Base-by-base conservation (phyloP, 768 basidiomycete genomes). In the Mycena crocata region DNA sequence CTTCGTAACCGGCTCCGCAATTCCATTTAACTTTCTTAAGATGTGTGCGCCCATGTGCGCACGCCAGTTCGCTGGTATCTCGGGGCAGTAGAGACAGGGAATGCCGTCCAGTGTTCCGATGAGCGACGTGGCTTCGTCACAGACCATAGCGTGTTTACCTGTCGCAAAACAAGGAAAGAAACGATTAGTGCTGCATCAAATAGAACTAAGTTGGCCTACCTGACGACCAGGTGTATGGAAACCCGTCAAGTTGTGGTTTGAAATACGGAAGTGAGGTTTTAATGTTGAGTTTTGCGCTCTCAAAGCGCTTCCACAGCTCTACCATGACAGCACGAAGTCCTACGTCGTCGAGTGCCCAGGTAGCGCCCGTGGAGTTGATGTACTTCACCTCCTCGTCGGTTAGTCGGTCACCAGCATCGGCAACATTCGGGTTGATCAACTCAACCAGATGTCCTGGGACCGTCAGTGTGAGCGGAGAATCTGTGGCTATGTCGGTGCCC, bases 21-120 rank as follows among this genome's bases (percentile, higher is more conserved):
- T n/a, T n/a, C n/a, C n/a, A n/a, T n/a, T n/a, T n/a, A n/a, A n/a
- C n/a, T n/a, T n/a, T n/a, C n/a, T n/a, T n/a, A 56, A 31, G 21
- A 56, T 42, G 21, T 56, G 55, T 12, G 9, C 55, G 21, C 55
- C 55, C 2, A 56, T 40, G 30, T 56, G 55, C 3, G 39, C 39
- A 30, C 55, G 37, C 55, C 55, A 56, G 21, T 56, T 56, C 39
- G 40, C 44, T 14, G 39, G 55, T 1, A 56, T 23, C 28, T 42
- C 55, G 1, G 55, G 55, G n/a, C 55, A 56, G 42, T 44, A 56
- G 5, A 56, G 21, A 39, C 39, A 56, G 6, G 14, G 3, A 1
- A 21, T 23, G 2, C 17, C 17, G 10, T 37, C 26, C 26, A 28
- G 40, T 9, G 26, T 31, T 7, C 5, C 14, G 13, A 56, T 32